phyloP scores from a whole-genome alignment of 768 basidiomycete genomes.

The Rhodotorula taiwanensis region DNA sequence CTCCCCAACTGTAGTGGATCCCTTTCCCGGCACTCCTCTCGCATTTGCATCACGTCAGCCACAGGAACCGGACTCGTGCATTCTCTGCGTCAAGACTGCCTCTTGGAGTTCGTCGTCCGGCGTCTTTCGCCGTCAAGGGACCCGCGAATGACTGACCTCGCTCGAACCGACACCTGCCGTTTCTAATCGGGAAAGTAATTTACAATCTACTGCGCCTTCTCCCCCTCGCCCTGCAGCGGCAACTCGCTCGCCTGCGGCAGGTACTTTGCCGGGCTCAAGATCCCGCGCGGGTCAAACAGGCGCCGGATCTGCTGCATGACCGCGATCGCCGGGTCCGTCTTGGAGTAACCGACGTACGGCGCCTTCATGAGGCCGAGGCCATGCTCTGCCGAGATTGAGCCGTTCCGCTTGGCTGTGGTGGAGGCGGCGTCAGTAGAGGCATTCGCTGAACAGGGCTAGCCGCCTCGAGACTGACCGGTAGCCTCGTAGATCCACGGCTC shows the following conservation, averaged over 20 bases:
- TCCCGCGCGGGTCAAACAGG: slow-evolving; percentile 79
- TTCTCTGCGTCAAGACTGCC: too few species aligned
- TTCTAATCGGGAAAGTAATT: not conserved
- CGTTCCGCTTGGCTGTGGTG: slow-evolving; percentile 52
- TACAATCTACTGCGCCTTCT: slow-evolving; percentile 1
- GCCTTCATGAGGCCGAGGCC: slow-evolving; percentile 90
- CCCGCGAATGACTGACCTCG: too few species aligned
- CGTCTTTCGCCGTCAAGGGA: too few species aligned
- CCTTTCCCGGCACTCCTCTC: too few species aligned
- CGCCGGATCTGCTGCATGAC: slow-evolving; percentile 85
- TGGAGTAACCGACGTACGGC: slow-evolving; percentile 75
- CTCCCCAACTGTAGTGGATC: not conserved
- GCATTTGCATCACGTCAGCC: too few species aligned
- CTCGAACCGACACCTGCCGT: too few species aligned
- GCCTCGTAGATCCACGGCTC: slow-evolving; percentile 90
- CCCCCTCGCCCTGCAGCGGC: slow-evolving; percentile 6
- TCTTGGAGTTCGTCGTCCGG: too few species aligned
- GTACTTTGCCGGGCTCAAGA: slow-evolving; percentile 66
- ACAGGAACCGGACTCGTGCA: too few species aligned
- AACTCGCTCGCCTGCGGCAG: slow-evolving; percentile 10
- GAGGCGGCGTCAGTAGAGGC: not conserved
- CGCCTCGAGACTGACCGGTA: slow-evolving; percentile 57
- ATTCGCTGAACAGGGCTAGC: too few species aligned
- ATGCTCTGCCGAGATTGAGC: slow-evolving; percentile 94
- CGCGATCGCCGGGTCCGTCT: slow-evolving; percentile 67